These are phyloP conservation scores for Bruguiera sexangula DNA, from an alignment of 345 rosid species.

Conservation along the genomic window DNA sequence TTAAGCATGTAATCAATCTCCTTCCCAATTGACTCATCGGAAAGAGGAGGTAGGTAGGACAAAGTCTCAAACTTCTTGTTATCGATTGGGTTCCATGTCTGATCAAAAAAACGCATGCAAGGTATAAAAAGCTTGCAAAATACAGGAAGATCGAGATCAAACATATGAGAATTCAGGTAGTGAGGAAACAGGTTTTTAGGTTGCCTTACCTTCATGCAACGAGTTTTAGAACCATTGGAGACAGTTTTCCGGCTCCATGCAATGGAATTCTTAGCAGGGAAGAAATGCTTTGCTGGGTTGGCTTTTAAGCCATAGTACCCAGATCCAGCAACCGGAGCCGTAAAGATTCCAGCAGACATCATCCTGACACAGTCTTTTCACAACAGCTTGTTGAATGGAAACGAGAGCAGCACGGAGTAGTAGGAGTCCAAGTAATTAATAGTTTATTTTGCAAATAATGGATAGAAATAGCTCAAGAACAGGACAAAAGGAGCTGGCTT, in stretches of 20 bases:
- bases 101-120: background rate
- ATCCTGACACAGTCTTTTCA: slow-evolving; percentile 1
- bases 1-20: slow-evolving; percentile 62
- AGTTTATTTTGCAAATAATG: slow-evolving; percentile 3
- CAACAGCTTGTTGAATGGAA: slow-evolving; percentile 6
- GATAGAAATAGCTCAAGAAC: slow-evolving; percentile 12
- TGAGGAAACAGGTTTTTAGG: background rate
- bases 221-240: slow-evolving; percentile 48
- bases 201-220: slow-evolving; percentile 58
- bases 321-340: slow-evolving; percentile 29
- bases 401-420: background rate
- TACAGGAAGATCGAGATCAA: background rate
- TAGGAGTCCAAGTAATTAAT: background rate
- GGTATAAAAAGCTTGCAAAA: background rate
- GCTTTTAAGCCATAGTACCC: slow-evolving; percentile 37
- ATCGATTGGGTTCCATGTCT: slow-evolving; percentile 69
- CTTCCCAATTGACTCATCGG: slow-evolving; percentile 46
- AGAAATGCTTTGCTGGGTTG: slow-evolving; percentile 19
- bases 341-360: slow-evolving; percentile 49
- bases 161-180: background rate
- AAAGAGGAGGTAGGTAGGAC: slow-evolving; percentile 50
- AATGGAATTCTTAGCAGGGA: slow-evolving; percentile 32
- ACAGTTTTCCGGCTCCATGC: slow-evolving; percentile 47
- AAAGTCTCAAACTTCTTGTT: slow-evolving; percentile 57
- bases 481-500: slow-evolving; percentile 29